Percentiles rank a stretch among this genome's conserved stretches.
Evolutionary conservation across 139 green algal genomes (phyloP).

Genomic region (Coelastrella sp.): DNA sequence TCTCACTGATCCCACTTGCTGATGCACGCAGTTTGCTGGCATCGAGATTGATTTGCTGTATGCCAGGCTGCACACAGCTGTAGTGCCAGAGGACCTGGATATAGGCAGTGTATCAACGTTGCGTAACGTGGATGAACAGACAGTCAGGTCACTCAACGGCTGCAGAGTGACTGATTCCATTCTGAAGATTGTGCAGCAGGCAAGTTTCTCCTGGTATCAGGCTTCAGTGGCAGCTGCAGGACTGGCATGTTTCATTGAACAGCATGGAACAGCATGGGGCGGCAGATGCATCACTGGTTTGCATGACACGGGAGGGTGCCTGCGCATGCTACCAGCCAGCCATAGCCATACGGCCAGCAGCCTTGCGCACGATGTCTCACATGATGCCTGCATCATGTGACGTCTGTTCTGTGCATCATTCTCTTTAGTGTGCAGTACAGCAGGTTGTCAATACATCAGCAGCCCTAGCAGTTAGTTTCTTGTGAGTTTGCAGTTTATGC

Average conservation of each 20-base stretch:
- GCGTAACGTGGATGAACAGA: constrained; percentile 89
- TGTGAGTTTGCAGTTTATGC: no score
- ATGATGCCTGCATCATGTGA: no score
- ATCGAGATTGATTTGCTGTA: constrained; percentile 97
- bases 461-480: neutral
- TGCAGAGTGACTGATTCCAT: constrained; percentile 94
- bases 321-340: no score
- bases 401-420: no score
- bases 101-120: constrained; percentile 81
- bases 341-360: no score
- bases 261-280: no score
- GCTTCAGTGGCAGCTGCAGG: neutral
- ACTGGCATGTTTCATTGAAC: no score
- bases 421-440: neutral
- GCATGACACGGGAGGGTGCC: neutral
- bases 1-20: neutral
- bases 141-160: constrained; percentile 86
- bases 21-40: constrained; percentile 80
- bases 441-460: neutral
- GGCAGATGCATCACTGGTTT: neutral
- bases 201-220: neutral
- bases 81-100: constrained; percentile 84
- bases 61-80: constrained; percentile 70
- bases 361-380: no score
- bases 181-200: constrained; percentile 67